Conservation (phyloP, 2,329 filamentous ascomycete genomes). For the Fusarium temperatum region DNA sequence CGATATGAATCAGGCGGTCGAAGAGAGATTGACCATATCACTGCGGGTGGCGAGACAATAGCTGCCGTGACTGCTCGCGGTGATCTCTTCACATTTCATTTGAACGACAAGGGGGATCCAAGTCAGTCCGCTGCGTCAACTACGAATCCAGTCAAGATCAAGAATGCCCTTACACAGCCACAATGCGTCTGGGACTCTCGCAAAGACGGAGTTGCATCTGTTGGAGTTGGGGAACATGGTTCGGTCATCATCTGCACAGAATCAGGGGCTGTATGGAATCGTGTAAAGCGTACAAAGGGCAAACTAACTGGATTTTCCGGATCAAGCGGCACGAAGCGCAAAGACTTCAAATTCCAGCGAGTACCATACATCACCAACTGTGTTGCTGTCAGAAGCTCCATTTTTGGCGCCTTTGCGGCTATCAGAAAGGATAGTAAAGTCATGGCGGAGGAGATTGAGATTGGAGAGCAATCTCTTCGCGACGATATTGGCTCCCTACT, state of each 20-base stretch:
- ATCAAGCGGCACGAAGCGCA: constrained; percentile 68
- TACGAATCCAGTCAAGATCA: constrained; percentile 91
- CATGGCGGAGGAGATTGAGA: constrained; percentile 73
- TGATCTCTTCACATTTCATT: constrained; percentile 85
- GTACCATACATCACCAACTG: constrained; percentile 89
- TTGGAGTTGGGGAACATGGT: constrained; percentile 89
- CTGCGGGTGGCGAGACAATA: constrained; percentile 89
- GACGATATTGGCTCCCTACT: constrained; percentile 76
- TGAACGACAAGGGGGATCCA: constrained; percentile 73
- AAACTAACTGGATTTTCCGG: constrained; percentile 68
- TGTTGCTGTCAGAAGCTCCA: constrained; percentile 83
- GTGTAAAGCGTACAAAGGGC: constrained; percentile 82
- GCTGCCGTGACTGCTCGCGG: constrained; percentile 85
- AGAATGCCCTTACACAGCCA: constrained; percentile 79
- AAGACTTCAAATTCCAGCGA: constrained; percentile 95
- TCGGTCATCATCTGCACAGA: constrained; percentile 94
- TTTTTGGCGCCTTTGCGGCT: constrained; percentile 89
- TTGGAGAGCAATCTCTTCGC: constrained; percentile 76
- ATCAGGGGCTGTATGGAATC: constrained; percentile 91
- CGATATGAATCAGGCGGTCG: constrained; percentile 68
- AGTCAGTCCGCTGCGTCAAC: constrained; percentile 75
- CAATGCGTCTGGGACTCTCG: constrained; percentile 88
- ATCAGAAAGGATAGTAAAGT: constrained; percentile 86
- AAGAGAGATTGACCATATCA: constrained; percentile 78
- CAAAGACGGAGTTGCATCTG: constrained; percentile 86